phyloP scores from a whole-genome alignment of 2,329 filamentous ascomycete species.

The Lachnellula occidentalis region DNA sequence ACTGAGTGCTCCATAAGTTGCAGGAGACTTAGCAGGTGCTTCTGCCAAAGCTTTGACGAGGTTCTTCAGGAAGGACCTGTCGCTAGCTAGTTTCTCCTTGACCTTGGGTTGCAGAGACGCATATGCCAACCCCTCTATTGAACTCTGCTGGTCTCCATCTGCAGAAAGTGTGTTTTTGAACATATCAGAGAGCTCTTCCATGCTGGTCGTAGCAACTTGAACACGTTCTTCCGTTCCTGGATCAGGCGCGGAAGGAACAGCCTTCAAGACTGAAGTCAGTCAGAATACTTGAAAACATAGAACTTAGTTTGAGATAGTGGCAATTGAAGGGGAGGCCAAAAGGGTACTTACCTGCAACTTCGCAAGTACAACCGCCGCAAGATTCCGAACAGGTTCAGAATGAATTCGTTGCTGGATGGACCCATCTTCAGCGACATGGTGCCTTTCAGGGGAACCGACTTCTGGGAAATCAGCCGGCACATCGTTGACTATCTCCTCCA shows the following conservation, averaged over 20 bases:
- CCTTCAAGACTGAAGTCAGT: slow-evolving; percentile 33
- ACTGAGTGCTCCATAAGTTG: slow-evolving; percentile 80
- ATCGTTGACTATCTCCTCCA: slow-evolving; percentile 76
- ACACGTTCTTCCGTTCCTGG: slow-evolving; percentile 34
- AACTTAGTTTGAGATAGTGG: slow-evolving; percentile 9
- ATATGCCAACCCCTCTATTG: slow-evolving; percentile 88
- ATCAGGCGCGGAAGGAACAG: slow-evolving; percentile 25
- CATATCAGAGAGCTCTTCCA: slow-evolving; percentile 59
- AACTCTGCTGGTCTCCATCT: slow-evolving; percentile 56
- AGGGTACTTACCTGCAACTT: slow-evolving; percentile 56
- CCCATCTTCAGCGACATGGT: slow-evolving; percentile 25
- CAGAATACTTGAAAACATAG: slow-evolving; percentile 24
- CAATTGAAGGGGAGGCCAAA: slow-evolving; percentile 5
- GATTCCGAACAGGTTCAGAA: slow-evolving; percentile 55
- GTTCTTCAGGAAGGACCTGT: slow-evolving; percentile 61
- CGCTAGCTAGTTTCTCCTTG: slow-evolving; percentile 72
- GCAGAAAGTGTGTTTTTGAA: slow-evolving; percentile 63
- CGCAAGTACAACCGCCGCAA: slow-evolving; percentile 70
- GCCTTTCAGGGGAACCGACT: slow-evolving; percentile 18
- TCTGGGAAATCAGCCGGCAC: slow-evolving; percentile 50
- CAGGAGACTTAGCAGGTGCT: slow-evolving; percentile 58
- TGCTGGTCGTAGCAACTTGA: slow-evolving; percentile 50
- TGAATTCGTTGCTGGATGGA: slow-evolving; percentile 37
- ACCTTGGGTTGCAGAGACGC: slow-evolving; percentile 79
- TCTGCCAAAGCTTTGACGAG: slow-evolving; percentile 60